Evolutionary conservation across 257 asterid species (phyloP).

Genomic region (Salvia rosmarinus): DNA sequence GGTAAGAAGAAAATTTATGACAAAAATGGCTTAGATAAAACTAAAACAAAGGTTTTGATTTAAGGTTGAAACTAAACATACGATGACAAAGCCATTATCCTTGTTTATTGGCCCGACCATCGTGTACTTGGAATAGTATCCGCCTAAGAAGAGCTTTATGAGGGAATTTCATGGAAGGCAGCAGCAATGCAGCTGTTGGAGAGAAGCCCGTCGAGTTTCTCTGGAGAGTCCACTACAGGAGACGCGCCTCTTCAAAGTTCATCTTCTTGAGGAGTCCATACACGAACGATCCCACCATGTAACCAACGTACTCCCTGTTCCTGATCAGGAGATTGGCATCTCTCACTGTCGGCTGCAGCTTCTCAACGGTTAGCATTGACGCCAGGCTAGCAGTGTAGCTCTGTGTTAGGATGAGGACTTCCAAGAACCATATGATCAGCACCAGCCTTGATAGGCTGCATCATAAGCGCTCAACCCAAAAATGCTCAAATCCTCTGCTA

Average conservation of each 20-base stretch:
- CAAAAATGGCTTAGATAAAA: too few relatives aligned
- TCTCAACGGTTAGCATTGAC: conserved; percentile 43
- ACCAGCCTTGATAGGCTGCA: conserved; percentile 37
- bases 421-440: conserved; percentile 44
- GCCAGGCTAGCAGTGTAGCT: conserved; percentile 48
- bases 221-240: conserved; percentile 28
- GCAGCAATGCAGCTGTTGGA: conserved; percentile 42
- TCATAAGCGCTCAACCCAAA: conserved; percentile 36
- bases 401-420: conserved; percentile 52
- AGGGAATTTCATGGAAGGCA: conserved; percentile 48
- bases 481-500: conserved; percentile 9
- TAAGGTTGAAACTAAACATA: conserved; percentile 33
- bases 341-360: conserved; percentile 39
- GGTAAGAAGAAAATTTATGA: too few relatives aligned
- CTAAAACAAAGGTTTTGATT: too few relatives aligned
- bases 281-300: conserved; percentile 44
- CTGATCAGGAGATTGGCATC: conserved; percentile 33
- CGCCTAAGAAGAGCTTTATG: conserved; percentile 45
- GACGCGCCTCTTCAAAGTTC: conserved; percentile 34
- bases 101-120: conserved; percentile 46
- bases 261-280: conserved; percentile 25
- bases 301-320: conserved; percentile 40
- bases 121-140: conserved; percentile 47
- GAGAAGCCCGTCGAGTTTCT: conserved; percentile 35
- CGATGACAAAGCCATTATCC: conserved; percentile 59